A percentile compares a stretch with the other conserved stretches of the same genome.
Conservation (phyloP, 2,329 filamentous ascomycete genomes). For the Sarocladiaceae sp. region DNA sequence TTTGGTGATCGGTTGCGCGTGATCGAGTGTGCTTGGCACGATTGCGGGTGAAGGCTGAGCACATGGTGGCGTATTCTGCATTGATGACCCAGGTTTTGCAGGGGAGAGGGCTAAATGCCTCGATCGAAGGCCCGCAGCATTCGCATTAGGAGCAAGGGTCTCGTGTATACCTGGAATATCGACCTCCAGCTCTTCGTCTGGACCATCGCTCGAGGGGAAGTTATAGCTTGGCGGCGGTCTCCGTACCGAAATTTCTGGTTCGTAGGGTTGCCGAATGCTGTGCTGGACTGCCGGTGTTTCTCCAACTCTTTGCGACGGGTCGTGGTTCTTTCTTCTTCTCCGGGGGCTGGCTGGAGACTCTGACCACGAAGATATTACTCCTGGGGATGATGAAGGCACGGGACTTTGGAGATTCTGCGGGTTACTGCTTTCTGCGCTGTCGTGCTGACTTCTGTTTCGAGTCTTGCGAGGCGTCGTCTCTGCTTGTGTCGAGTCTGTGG, state of each 20-base stretch:
- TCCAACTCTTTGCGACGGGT: not conserved
- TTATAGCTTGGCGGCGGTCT: slow-evolving; percentile 9
- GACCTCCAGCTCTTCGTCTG: slow-evolving; percentile 32
- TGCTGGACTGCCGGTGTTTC: not conserved
- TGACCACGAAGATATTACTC: slow-evolving; percentile 3
- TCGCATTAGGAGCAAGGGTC: not conserved
- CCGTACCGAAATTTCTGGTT: not conserved
- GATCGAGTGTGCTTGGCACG: slow-evolving; percentile 13
- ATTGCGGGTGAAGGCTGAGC: slow-evolving; percentile 16
- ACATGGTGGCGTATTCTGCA: slow-evolving; percentile 17
- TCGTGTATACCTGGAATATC: slow-evolving; percentile 24
- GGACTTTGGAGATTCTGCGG: slow-evolving; percentile 4
- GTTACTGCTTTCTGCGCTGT: not conserved
- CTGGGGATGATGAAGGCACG: slow-evolving; percentile 10
- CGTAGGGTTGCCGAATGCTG: not conserved
- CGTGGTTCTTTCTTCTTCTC: not conserved
- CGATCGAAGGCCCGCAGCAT: not conserved
- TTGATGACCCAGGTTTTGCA: not conserved
- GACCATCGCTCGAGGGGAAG: slow-evolving; percentile 16
- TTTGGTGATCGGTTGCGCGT: not conserved
- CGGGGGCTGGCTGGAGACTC: not conserved
- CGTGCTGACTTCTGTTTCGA: not conserved
- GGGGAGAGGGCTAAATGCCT: not conserved
- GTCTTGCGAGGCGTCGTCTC: not conserved
- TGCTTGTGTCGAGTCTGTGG: not conserved